phyloP scores from a whole-genome alignment of 2,329 filamentous ascomycete species.

The Nothomitra cinnamomea region DNA sequence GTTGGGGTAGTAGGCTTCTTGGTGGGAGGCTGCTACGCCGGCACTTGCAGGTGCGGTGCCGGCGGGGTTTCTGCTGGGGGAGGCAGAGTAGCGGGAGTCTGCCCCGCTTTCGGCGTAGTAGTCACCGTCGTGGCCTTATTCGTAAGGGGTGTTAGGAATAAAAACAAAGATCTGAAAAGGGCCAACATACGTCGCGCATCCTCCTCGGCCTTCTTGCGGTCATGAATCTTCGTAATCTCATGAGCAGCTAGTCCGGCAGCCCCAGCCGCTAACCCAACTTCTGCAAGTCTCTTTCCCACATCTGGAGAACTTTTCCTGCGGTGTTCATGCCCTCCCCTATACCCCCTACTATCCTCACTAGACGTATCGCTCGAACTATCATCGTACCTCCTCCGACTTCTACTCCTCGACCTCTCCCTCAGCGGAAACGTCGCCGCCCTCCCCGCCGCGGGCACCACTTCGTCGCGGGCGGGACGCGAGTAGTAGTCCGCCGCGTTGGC shows the following conservation, averaged over 20 bases:
- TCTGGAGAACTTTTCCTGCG: slow-evolving; percentile 19
- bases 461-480: slow-evolving; percentile 23
- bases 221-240: slow-evolving; percentile 37
- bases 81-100: not conserved
- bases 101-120: not conserved
- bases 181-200: not conserved
- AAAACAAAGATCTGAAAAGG: not conserved
- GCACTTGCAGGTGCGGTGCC: not conserved
- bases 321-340: slow-evolving; percentile 18
- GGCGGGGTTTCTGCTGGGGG: not conserved
- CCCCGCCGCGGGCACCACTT: slow-evolving; percentile 11
- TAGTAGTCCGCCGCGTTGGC: slow-evolving; percentile 32
- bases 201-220: slow-evolving; percentile 35
- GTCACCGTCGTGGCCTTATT: not conserved
- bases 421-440: not conserved
- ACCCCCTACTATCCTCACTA: slow-evolving; percentile 23
- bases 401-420: not conserved
- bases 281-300: slow-evolving; percentile 29
- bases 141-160: not conserved
- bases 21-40: not conserved
- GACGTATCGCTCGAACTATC: slow-evolving; percentile 14
- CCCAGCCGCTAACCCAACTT: slow-evolving; percentile 38
- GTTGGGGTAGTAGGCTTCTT: not conserved
- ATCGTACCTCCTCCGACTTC: not conserved
- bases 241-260: slow-evolving; percentile 39